phyloP scores from a whole-genome alignment of 2,329 filamentous ascomycete genomes.

The Endoconidiophora laricicola region DNA sequence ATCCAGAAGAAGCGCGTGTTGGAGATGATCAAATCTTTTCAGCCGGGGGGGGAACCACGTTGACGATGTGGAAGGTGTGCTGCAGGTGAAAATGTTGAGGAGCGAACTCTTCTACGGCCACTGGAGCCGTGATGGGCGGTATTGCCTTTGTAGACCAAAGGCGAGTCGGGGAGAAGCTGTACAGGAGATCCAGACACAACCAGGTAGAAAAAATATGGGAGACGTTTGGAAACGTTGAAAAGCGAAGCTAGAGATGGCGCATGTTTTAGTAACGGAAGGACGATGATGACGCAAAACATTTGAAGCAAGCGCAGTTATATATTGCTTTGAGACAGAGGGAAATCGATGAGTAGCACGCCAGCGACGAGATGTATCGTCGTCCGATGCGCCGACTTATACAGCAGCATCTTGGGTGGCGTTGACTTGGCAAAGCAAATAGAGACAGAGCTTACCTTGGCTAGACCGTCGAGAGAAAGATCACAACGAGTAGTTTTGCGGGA shows the following conservation, averaged over 20 bases:
- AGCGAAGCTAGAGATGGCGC: conserved; percentile 1
- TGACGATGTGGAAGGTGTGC: conserved; percentile 50
- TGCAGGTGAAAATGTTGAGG: conserved; percentile 55
- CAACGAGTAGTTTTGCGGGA: background rate
- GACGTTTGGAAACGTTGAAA: background rate
- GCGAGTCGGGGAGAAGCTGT: conserved; percentile 20
- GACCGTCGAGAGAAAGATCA: conserved; percentile 1
- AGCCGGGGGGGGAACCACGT: conserved; percentile 42
- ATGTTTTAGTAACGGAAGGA: background rate
- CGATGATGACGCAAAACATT: background rate
- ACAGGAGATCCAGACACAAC: conserved; percentile 7
- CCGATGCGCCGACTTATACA: too few relatives aligned
- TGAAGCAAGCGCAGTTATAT: background rate
- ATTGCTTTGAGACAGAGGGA: background rate
- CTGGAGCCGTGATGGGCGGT: conserved; percentile 41
- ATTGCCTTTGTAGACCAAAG: conserved; percentile 56
- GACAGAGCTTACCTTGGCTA: background rate
- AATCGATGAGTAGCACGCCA: background rate
- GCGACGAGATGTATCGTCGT: too few relatives aligned
- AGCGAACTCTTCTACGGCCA: conserved; percentile 44
- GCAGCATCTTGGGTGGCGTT: too few relatives aligned
- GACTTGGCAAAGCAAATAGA: background rate
- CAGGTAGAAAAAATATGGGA: background rate
- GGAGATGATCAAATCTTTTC: conserved; percentile 28
- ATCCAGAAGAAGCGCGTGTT: conserved; percentile 35